A percentile compares a stretch with the other conserved stretches of the same genome.
phyloP scores from a whole-genome alignment of 2,329 filamentous ascomycete species.

The Penicillium sp. region DNA sequence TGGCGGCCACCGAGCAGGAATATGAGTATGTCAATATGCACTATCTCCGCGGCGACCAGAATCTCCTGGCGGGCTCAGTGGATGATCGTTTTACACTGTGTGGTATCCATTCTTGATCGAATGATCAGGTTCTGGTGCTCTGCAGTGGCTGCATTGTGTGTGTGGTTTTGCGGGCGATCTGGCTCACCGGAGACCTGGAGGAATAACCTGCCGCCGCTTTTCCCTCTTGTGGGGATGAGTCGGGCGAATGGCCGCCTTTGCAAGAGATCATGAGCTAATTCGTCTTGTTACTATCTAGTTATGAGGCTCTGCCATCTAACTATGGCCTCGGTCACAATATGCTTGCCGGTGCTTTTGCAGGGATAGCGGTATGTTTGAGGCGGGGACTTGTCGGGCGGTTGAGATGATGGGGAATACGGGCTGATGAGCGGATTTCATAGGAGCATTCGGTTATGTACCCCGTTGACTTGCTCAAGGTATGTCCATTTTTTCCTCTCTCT shows the following conservation, averaged over 20 bases:
- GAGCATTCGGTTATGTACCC: conserved; percentile 99
- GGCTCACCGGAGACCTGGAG: not conserved
- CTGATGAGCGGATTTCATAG: conserved; percentile 53
- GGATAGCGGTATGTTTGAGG: conserved; percentile 74
- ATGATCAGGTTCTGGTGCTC: not conserved
- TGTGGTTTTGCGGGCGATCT: not conserved
- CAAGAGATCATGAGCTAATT: conserved; percentile 27
- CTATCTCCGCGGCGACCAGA: conserved; percentile 11
- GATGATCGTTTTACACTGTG: not conserved
- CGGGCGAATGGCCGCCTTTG: not conserved
- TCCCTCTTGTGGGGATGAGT: conserved; percentile 4
- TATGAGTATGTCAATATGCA: conserved; percentile 47
- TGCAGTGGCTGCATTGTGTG: not conserved
- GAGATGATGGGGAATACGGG: conserved; percentile 8
- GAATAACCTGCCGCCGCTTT: conserved; percentile 4
- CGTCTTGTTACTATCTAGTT: conserved; percentile 55
- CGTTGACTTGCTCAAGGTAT: conserved; percentile 94
- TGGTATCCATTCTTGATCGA: not conserved
- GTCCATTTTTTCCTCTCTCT: conserved; percentile 25
- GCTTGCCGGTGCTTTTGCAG: conserved; percentile 93
- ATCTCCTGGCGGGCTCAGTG: conserved; percentile 8
- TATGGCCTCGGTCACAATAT: conserved; percentile 95
- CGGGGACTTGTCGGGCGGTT: not conserved
- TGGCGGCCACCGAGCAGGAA: conserved; percentile 50
- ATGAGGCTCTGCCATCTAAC: conserved; percentile 92